Evolutionary conservation across 2,329 filamentous ascomycete species (phyloP).

Genomic region (Cadophora sp.): DNA sequence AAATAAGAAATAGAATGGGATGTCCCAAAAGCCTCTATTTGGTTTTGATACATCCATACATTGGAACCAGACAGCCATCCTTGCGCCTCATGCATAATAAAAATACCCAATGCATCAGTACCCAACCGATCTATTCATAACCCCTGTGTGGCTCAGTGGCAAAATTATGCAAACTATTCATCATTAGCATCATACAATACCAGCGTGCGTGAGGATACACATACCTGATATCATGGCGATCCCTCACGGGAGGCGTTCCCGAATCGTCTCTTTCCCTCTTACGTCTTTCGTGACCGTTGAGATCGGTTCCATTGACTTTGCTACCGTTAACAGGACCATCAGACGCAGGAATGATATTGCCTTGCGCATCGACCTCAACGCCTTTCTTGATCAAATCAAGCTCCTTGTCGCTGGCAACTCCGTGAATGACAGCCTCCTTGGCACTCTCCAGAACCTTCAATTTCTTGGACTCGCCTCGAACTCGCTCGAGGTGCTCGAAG

Average conservation of each 20-base stretch:
- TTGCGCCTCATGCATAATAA: conserved; percentile 16
- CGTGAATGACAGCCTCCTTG: conserved; percentile 67
- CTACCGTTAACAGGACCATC: conserved; percentile 23
- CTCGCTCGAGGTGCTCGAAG: conserved; percentile 78
- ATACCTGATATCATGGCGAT: conserved; percentile 46
- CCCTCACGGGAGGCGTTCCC: conserved; percentile 41
- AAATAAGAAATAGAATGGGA: neutral
- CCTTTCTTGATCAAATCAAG: conserved; percentile 68
- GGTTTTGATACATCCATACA: conserved; percentile 18
- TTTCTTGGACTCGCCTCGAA: conserved; percentile 74
- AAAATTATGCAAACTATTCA: conserved; percentile 40
- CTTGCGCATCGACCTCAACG: conserved; percentile 60
- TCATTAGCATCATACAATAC: conserved; percentile 14
- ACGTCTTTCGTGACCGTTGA: conserved; percentile 34
- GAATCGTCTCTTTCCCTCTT: conserved; percentile 42
- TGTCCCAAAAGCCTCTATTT: conserved; percentile 1
- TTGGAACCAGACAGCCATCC: conserved; percentile 20
- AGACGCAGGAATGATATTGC: conserved; percentile 58
- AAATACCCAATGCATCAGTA: conserved; percentile 12
- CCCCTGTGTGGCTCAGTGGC: conserved; percentile 39
- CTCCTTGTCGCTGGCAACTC: conserved; percentile 64
- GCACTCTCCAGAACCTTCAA: conserved; percentile 70
- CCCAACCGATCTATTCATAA: conserved; percentile 35
- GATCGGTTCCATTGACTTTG: conserved; percentile 30
- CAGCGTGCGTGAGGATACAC: neutral